Evolutionary conservation across 805 yeast species (phyloP).

Genomic region (Starmerella vaccinii): DNA sequence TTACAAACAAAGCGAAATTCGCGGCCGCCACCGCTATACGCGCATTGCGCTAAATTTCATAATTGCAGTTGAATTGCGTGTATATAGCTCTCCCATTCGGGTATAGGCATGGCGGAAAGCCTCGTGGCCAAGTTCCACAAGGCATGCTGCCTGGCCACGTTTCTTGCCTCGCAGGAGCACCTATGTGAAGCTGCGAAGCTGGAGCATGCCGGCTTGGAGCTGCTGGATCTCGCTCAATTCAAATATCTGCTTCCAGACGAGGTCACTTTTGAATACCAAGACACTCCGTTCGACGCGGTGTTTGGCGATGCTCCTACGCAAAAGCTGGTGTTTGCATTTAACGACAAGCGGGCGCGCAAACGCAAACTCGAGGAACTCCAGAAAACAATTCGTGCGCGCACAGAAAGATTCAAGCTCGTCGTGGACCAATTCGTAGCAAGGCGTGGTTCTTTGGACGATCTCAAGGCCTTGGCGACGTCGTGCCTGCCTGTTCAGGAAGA

Average conservation of each 20-base stretch:
- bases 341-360: constrained; percentile 48
- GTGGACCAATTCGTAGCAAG: constrained; percentile 13
- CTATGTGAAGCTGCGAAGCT: constrained; percentile 21
- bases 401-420: constrained; percentile 14
- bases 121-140: constrained; percentile 8
- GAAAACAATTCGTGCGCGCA: constrained; percentile 15
- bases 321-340: constrained; percentile 62
- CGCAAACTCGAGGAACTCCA: constrained; percentile 9
- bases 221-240: constrained; percentile 55
- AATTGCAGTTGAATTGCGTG: not conserved
- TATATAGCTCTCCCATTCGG: too few relatives aligned
- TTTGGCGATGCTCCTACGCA: constrained; percentile 36
- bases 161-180: constrained; percentile 15
- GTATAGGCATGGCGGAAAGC: not conserved
- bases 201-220: constrained; percentile 29
- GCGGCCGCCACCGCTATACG: not conserved
- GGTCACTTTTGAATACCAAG: constrained; percentile 62
- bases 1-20: not conserved
- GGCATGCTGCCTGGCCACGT: constrained; percentile 20
- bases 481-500: constrained; percentile 5
- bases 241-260: constrained; percentile 56
- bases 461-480: constrained; percentile 3
- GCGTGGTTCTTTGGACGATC: constrained; percentile 4
- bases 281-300: constrained; percentile 42
- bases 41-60: not conserved